Conservation (phyloP, 176 grass and related monocot species). For the Chrysopogon serrulatus region DNA sequence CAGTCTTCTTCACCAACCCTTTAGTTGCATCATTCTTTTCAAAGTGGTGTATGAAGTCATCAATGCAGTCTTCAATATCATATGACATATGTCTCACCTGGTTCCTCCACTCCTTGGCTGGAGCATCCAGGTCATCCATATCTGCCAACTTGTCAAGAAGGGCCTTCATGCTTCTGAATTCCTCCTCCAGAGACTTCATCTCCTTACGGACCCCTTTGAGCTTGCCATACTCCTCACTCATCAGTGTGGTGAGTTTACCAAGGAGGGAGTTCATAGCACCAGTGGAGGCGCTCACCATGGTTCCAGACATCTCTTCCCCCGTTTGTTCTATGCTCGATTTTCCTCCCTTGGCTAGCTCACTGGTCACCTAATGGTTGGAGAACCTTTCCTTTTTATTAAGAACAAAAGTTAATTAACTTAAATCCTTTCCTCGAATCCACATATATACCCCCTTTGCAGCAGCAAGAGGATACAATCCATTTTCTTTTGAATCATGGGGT, state of each 20-base stretch:
- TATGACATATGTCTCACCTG: neutral
- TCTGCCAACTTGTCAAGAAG: neutral
- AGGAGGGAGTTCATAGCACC: constrained; percentile 1
- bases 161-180: constrained; percentile 1
- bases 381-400: no score
- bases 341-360: no score
- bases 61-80: neutral
- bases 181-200: neutral
- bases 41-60: neutral
- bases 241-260: neutral
- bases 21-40: neutral
- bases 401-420: no score
- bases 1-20: neutral
- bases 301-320: neutral
- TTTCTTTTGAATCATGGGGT: no score
- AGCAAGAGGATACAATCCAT: no score
- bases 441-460: no score
- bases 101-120: neutral
- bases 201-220: neutral
- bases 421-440: no score
- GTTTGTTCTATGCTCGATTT: no score
- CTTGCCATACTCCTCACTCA: constrained; percentile 10
- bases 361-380: no score
- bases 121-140: neutral
- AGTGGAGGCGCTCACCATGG: neutral